A percentile compares a stretch with the other conserved stretches of the same genome.
These are phyloP conservation scores for Lactarius hatsudake DNA, from an alignment of 768 basidiomycete genomes.

Conservation along the genomic window DNA sequence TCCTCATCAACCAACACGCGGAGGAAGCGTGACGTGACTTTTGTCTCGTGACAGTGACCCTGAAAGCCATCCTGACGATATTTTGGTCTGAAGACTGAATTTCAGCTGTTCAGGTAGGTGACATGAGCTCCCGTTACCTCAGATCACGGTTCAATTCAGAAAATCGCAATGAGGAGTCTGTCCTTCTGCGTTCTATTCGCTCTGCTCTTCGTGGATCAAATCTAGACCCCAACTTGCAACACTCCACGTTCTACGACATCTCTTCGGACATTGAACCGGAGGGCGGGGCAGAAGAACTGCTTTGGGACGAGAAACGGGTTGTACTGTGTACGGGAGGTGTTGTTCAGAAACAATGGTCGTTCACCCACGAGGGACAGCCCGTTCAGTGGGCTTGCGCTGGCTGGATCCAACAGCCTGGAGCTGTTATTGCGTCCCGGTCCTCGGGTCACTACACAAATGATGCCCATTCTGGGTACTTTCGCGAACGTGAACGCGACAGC, in stretches of 20 bases:
- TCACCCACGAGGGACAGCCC: constrained; percentile 64
- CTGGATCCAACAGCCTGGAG: constrained; percentile 54
- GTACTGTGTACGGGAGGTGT: constrained; percentile 65
- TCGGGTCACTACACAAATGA: constrained; percentile 35
- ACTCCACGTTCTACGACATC: constrained; percentile 8
- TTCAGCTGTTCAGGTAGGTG: background rate
- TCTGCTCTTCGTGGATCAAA: constrained; percentile 52
- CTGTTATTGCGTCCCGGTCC: constrained; percentile 31
- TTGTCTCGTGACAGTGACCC: no score
- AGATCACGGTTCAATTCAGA: constrained; percentile 9
- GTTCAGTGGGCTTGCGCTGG: constrained; percentile 83
- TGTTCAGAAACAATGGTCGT: constrained; percentile 71
- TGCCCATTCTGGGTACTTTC: constrained; percentile 30
- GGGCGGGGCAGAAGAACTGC: constrained; percentile 53
- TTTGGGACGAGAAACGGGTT: constrained; percentile 66
- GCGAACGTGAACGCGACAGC: constrained; percentile 29
- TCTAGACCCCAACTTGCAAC: constrained; percentile 10
- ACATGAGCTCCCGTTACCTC: constrained; percentile 21
- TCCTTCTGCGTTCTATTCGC: constrained; percentile 55
- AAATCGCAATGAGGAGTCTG: constrained; percentile 32
- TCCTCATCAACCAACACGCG: no score
- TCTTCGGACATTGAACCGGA: constrained; percentile 28
- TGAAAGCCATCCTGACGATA: no score
- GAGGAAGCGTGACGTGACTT: background rate
- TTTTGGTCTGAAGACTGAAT: background rate